These are phyloP conservation scores for Ligustrum vulgare DNA, from an alignment of 257 asterid species.

Conservation along the genomic window DNA sequence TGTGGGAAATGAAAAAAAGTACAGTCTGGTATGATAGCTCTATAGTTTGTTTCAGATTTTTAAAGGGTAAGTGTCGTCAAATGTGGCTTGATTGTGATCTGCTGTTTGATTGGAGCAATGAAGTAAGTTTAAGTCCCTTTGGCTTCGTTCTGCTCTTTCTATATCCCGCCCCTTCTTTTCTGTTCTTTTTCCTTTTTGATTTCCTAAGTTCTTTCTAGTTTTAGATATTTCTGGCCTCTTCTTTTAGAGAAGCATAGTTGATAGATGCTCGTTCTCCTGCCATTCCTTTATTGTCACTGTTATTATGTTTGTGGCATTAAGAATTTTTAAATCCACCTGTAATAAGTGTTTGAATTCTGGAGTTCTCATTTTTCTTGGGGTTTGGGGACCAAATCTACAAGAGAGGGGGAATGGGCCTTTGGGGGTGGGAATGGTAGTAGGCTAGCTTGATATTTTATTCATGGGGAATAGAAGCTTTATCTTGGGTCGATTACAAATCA, in stretches of 20 bases:
- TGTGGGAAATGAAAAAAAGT: not conserved
- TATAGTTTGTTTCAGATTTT: not conserved
- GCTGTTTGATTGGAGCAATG: not conserved
- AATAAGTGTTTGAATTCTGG: not conserved
- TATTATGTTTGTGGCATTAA: not conserved
- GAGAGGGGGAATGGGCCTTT: not conserved
- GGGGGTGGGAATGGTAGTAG: not conserved
- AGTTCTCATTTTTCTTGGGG: not conserved
- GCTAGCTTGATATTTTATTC: not conserved
- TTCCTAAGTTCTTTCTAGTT: not conserved
- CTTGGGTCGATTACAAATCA: not conserved
- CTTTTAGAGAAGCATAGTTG: not conserved
- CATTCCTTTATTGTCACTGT: not conserved
- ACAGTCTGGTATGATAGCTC: not conserved
- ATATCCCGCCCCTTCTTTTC: not conserved
- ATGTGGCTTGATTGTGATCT: not conserved
- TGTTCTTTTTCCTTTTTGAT: not conserved
- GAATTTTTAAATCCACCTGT: not conserved
- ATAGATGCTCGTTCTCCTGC: not conserved
- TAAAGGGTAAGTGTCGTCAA: not conserved
- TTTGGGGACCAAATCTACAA: not conserved
- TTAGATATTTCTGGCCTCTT: not conserved
- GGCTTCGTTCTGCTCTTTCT: not conserved
- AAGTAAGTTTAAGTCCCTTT: not conserved
- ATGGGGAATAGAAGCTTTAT: not conserved